These are phyloP conservation scores for Curvularia sp. DNA, from an alignment of 2,329 filamentous ascomycete species.

Conservation along the genomic window DNA sequence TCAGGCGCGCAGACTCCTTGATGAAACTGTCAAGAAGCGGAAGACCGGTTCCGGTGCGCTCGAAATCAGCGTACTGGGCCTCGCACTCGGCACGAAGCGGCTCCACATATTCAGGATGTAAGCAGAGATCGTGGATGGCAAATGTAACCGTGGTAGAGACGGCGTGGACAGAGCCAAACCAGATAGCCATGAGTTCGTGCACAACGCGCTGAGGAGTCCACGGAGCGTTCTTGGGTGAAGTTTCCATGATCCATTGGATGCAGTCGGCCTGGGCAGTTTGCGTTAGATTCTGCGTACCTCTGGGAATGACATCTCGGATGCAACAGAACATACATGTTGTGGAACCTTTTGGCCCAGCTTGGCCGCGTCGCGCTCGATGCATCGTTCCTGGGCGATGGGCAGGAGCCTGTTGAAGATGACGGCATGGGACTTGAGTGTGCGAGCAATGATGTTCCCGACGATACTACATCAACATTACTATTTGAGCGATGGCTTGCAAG, in stretches of 20 bases:
- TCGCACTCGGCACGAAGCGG: slow-evolving; percentile 27
- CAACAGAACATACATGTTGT: slow-evolving; percentile 9
- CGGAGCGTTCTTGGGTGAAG: slow-evolving; percentile 30
- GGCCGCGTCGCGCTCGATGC: slow-evolving; percentile 21
- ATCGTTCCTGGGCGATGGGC: slow-evolving; percentile 25
- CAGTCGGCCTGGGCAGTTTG: slow-evolving; percentile 27
- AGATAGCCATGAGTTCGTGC: slow-evolving; percentile 46
- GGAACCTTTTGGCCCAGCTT: slow-evolving; percentile 21
- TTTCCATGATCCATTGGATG: slow-evolving; percentile 49
- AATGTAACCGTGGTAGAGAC: slow-evolving; percentile 30
- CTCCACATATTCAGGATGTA: slow-evolving; percentile 27
- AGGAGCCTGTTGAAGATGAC: slow-evolving; percentile 26
- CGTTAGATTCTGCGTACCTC: not conserved
- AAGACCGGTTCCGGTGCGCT: slow-evolving; percentile 19
- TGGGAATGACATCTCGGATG: too few relatives aligned
- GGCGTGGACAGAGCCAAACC: slow-evolving; percentile 47
- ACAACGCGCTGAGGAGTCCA: slow-evolving; percentile 39
- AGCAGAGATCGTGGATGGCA: slow-evolving; percentile 27
- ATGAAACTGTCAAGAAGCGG: slow-evolving; percentile 35
- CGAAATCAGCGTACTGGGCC: slow-evolving; percentile 24
- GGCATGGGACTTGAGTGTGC: slow-evolving; percentile 23
- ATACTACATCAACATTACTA: slow-evolving; percentile 3
- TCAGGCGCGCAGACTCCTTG: slow-evolving; percentile 29
- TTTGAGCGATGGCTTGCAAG: not conserved
- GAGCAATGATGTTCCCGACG: slow-evolving; percentile 20